Percentiles rank a stretch among this genome's conserved stretches.
These are phyloP conservation scores for Eimeria praecox DNA, from an alignment of 169 alveolate species.

Conservation along the genomic window DNA sequence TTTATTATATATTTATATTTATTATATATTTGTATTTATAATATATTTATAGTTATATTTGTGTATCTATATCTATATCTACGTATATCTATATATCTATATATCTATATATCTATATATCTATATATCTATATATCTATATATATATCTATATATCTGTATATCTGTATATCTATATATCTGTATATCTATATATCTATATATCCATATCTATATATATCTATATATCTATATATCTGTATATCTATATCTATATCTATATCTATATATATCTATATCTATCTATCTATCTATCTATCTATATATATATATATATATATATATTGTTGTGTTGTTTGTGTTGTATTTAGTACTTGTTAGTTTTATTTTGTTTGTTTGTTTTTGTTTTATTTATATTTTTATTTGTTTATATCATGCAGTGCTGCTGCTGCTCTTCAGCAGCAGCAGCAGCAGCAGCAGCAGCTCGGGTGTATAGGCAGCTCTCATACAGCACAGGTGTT, in stretches of 20 bases:
- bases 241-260: too few species aligned
- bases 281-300: too few species aligned
- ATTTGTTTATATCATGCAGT: background rate
- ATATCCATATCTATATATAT: background rate
- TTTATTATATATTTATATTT: too few species aligned
- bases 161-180: background rate
- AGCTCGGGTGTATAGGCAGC: background rate
- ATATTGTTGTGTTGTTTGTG: background rate
- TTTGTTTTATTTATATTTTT: background rate
- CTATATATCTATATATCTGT: background rate
- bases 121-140: background rate
- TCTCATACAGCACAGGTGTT: background rate
- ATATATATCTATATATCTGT: background rate
- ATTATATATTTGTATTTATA: too few species aligned
- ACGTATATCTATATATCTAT: too few species aligned
- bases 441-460: slow-evolving; percentile 21
- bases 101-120: too few species aligned
- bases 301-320: too few species aligned
- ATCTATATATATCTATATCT: too few species aligned
- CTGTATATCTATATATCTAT: background rate
- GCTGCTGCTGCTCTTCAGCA: background rate
- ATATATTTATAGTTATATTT: too few species aligned
- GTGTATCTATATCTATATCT: too few species aligned
- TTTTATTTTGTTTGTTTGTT: too few species aligned
- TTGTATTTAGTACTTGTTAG: too few species aligned